Evolutionary conservation across 208 protist species (phyloP), one percentile per base, ranked within the genome.

Genomic region (Crithidia mellificae): DNA sequence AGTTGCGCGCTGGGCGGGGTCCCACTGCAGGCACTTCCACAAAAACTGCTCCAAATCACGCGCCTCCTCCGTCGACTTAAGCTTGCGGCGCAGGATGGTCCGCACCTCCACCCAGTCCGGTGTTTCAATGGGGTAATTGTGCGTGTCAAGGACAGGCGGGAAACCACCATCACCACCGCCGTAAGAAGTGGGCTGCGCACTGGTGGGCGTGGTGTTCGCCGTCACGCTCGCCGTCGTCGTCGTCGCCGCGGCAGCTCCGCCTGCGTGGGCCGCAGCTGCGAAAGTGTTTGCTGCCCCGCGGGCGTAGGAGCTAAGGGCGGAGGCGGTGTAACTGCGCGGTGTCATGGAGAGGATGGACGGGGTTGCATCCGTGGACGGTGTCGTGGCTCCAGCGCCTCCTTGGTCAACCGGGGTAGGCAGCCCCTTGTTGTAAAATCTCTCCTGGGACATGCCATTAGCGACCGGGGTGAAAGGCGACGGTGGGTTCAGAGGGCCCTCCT

Each of bases 21-120:
- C 78, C 84, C 84, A 90, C 54, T 85, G 78, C 4, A 90, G 70
- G 51, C 78, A 84, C 25, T 58, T 55, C 17, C n/a, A 38, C 43
- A 87, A 56, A 24, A 90, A 85, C 6, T 20, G 3, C 52, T 83
- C 78, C 54, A 90, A 87, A 25, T 61, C 71, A 2, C 20, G 19
- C 15, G 75, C 78, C 56, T 84, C 74, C 24, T 80, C 71, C 14
- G 67, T 56, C 4, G 36, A 50, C 11, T 27, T 68, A 2, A 90
- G 43, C 44, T 78, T 77, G 8, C 53, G 49, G 11, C 68, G 61
- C 32, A 90, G 61, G 12, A 72, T 49, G 17, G 57, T 27, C 52
- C 66, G 69, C 57, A 90, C 59, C 17, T 75, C 51, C 24, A 56
- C 15, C 84, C 84, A 90, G 25, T 39, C 70, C 0, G 72, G 55